A percentile compares a stretch with the other conserved stretches of the same genome.
phyloP scores from a whole-genome alignment of 148 eudicot genomes.

The Vaccinium macrocarpon region DNA sequence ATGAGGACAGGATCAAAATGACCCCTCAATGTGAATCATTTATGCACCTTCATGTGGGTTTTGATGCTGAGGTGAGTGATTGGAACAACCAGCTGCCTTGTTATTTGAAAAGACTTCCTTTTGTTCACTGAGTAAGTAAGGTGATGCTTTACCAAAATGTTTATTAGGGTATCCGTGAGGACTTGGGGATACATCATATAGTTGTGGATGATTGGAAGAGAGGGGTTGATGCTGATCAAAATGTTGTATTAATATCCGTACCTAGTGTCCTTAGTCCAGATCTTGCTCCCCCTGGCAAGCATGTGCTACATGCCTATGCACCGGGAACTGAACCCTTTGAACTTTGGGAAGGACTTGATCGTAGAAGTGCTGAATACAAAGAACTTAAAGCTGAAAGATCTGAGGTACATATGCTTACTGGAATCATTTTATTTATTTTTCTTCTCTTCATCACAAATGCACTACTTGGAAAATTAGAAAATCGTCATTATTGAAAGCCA shows the following conservation, averaged over 20 bases:
- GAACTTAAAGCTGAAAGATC: constrained; percentile 82
- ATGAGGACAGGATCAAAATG: constrained; percentile 48
- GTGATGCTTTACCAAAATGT: neutral
- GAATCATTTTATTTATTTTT: neutral
- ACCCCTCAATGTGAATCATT: constrained; percentile 97
- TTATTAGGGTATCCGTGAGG: constrained; percentile 65
- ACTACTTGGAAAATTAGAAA: neutral
- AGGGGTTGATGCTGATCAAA: constrained; percentile 97
- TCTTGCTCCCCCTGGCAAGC: constrained; percentile 92
- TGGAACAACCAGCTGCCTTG: neutral
- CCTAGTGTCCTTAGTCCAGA: constrained; percentile 83
- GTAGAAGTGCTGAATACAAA: constrained; percentile 78
- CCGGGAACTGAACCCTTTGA: constrained; percentile 93
- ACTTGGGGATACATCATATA: constrained; percentile 88
- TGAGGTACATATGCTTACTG: constrained; percentile 50
- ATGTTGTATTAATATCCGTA: constrained; percentile 88
- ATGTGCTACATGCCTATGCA: constrained; percentile 82
- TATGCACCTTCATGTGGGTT: constrained; percentile 98
- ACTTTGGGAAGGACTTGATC: constrained; percentile 93
- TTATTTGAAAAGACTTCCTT: constrained; percentile 3
- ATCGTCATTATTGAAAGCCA: neutral
- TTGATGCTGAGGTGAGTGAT: constrained; percentile 77
- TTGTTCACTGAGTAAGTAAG: neutral
- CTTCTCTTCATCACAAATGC: constrained; percentile 3
- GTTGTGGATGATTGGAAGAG: constrained; percentile 88